Percentiles rank a stretch among this genome's conserved stretches.
These are phyloP conservation scores for Elaeis oleifera DNA, from an alignment of 202 grass and related monocot genomes.

Conservation along the genomic window DNA sequence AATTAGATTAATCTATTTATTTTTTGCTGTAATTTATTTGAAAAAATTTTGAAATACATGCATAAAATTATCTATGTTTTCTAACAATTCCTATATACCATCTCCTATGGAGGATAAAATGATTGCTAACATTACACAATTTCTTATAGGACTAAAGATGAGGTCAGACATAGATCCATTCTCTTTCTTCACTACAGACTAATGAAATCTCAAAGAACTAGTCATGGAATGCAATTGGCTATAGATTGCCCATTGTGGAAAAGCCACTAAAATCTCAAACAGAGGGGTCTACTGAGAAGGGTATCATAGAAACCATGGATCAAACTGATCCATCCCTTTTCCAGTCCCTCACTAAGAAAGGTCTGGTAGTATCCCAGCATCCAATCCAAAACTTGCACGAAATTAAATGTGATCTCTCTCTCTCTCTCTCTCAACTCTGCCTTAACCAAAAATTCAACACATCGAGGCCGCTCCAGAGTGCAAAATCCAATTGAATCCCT, in stretches of 20 bases:
- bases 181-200: constrained; percentile 27
- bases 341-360: constrained; percentile 31
- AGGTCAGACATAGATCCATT: not conserved
- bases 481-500: no score
- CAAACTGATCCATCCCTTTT: constrained; percentile 42
- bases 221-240: constrained; percentile 74
- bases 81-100: no score
- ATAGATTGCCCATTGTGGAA: constrained; percentile 35
- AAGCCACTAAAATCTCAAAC: not conserved
- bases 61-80: no score
- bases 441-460: no score
- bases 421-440: no score
- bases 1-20: no score
- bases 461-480: no score
- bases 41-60: no score
- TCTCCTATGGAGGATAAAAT: not conserved
- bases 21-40: no score
- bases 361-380: constrained; percentile 28
- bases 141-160: not conserved
- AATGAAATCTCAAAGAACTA: constrained; percentile 61
- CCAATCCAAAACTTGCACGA: constrained; percentile 9
- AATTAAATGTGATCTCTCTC: constrained; percentile 40
- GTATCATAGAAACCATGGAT: constrained; percentile 58
- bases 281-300: constrained; percentile 56
- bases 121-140: not conserved